Evolutionary conservation across 164 flowering plant genomes (phyloP).

Genomic region (Stephania cephalantha): DNA sequence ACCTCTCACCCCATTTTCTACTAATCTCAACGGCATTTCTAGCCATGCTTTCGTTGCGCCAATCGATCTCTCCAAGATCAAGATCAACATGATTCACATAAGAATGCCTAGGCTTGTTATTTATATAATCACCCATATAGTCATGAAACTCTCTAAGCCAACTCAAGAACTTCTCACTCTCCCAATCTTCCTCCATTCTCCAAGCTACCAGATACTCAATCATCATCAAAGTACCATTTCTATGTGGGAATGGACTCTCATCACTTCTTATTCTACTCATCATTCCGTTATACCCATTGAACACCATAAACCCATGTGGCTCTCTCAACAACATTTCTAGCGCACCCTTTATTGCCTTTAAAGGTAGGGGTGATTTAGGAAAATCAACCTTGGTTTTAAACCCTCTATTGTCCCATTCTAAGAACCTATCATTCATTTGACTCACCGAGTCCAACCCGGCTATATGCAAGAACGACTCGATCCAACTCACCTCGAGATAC

Average conservation of each 20-base stretch:
- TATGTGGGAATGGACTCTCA: conserved; percentile 8
- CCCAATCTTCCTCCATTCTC: not conserved
- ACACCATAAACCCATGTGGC: conserved; percentile 4
- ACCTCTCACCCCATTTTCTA: conserved; percentile 20
- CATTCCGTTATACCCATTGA: conserved; percentile 9
- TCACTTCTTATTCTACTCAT: conserved; percentile 8
- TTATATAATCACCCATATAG: conserved; percentile 10
- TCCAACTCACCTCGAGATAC: not conserved
- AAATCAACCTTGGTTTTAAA: conserved; percentile 16
- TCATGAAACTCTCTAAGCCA: conserved; percentile 9
- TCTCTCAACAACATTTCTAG: not conserved
- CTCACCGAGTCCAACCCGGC: conserved; percentile 8
- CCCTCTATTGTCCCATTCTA: conserved; percentile 13
- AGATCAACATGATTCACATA: conserved; percentile 21
- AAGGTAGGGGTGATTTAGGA: not conserved
- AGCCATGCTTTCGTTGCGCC: not conserved
- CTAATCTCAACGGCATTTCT: conserved; percentile 14
- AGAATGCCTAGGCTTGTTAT: conserved; percentile 14
- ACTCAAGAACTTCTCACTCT: conserved; percentile 5
- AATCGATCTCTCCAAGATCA: conserved; percentile 15
- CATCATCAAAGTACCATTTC: conserved; percentile 10
- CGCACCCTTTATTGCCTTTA: not conserved
- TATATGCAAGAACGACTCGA: conserved; percentile 9
- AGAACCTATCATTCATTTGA: conserved; percentile 10
- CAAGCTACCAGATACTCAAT: conserved; percentile 6